phyloP scores from a whole-genome alignment of 306 rosid species.

The Corylus heterophylla region DNA sequence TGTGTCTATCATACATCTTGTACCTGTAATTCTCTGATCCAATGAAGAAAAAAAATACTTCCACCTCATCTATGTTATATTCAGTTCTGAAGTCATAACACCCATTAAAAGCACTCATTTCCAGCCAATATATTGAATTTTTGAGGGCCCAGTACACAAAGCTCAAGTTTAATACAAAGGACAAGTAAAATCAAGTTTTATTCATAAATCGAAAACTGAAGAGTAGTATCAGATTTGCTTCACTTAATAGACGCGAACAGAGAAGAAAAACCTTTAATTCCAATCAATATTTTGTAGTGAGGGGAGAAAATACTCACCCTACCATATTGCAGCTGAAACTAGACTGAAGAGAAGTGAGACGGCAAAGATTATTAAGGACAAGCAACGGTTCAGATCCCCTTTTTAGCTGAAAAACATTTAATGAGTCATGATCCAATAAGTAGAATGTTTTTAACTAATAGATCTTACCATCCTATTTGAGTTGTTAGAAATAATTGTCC shows the following conservation, averaged over 20 bases:
- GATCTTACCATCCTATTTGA: no score
- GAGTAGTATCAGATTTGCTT: not conserved
- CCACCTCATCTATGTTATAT: not conserved
- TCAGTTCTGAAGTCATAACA: not conserved
- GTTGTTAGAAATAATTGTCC: not conserved
- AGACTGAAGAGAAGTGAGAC: slow-evolving; percentile 83
- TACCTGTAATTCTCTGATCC: not conserved
- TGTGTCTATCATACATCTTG: not conserved
- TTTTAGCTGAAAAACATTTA: slow-evolving; percentile 66
- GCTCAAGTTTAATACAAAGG: not conserved
- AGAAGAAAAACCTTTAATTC: slow-evolving; percentile 13
- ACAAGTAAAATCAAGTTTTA: not conserved
- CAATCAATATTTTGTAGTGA: not conserved
- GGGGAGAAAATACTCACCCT: slow-evolving; percentile 64
- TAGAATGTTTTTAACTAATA: not conserved
- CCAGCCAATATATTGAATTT: not conserved
- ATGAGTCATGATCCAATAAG: slow-evolving; percentile 15
- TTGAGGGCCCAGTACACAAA: not conserved
- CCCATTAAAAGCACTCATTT: not conserved
- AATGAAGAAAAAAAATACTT: not conserved
- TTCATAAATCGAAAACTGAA: not conserved
- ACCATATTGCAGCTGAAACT: slow-evolving; percentile 97
- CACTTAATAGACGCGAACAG: not conserved
- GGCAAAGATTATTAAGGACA: slow-evolving; percentile 83
- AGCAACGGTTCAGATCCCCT: slow-evolving; percentile 86